Evolutionary conservation across 2,329 filamentous ascomycete genomes (phyloP), one percentile per base, ranked within the genome.

Genomic region (Aspergillus niger): DNA sequence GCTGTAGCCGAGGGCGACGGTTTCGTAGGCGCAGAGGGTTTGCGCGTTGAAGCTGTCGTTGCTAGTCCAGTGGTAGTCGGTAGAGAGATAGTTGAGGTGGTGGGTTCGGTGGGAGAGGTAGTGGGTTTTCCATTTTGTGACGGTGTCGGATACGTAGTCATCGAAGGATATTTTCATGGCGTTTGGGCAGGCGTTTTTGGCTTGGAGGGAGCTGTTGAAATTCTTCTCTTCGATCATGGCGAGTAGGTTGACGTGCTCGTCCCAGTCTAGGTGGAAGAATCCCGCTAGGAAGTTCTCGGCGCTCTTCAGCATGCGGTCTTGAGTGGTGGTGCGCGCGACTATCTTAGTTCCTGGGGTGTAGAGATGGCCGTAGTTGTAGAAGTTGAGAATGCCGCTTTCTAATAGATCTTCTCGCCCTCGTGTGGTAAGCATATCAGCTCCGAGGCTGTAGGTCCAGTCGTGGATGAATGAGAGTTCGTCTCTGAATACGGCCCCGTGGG

Each of bases 201-300:
- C 58, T 17, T 57, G 22, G n/a, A 76, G 72, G 3, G 65, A 71
- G 24, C 44, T 55, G 20, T 58, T 62, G 50, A 56, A 58, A 15
- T 39, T 84, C 55, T 86, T 77, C 63, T 87, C 87, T 1, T 92
- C 90, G 43, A 91, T 90, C 10, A 89, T 87, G 13, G 90, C 81
- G 67, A 91, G 86, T n/a, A 91, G 82, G 0, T 87, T 91, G 6
- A 83, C 89, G 69, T 91, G 90, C 30, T 86, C 82, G 1, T 86
- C 82, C 89, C 89, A 92, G 50, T 89, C 84, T 0, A 91, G 81
- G 0, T 90, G 90, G 70, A 92, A 92, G 78, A 92, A 92, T 0
- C 90, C 90, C 5, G 89, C 87, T 70, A 92, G 77, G 75, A 91
- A 92, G 74, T 92, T 89, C 74, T 92, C 89, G 3, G 89, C 89